Evolutionary conservation across 2,329 filamentous ascomycete species (phyloP), one percentile per base, ranked within the genome.

Genomic region (Neonectria sp.): DNA sequence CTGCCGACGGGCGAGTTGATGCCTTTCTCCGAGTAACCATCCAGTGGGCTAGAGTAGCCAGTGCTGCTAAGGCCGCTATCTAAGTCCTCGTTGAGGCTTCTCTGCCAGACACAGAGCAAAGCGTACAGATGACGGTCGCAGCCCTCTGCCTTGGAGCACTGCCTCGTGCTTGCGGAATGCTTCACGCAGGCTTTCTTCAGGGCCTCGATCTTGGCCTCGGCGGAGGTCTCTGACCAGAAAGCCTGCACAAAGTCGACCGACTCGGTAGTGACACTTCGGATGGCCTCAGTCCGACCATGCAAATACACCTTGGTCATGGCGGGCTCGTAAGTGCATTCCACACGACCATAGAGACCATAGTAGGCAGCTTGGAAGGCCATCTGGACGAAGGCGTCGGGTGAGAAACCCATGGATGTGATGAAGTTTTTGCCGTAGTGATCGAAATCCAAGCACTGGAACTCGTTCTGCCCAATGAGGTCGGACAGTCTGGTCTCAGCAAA

Each of bases 331-430:
- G 95, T 96, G 78, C 94, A 97, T 80, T 98, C 96, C 1, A 97
- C 90, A 5, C 94, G 91, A 3, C 96, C 96, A 75, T 98, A 99
- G 8, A 99, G 87, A 2, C 96, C 96, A 77, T 98, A 99, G 84
- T 99, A 98, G 1, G 96, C 95, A 5, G 95, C 95, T 80, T 99
- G 96, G 84, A 98, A 98, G 0, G 96, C 96, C 95, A 99, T 98
- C 81, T 99, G 96, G 24, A 99, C 93, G 78, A 97, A 99, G 0
- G 96, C 96, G 79, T 98, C 96, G 0, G 96, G 95, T 0, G 95
- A 98, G 82, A 98, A 97, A 8, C 95, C 95, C 91, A 97, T 97
- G 0, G 93, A 94, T 0, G 95, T 98, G 81, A 99, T 98, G 78
- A 98, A 98, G 81, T 96, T 97, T 86, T 98, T 98, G 72, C 96